Base-by-base conservation (phyloP, 169 alveolate species). In the Cryptosporidium tyzzeri region DNA sequence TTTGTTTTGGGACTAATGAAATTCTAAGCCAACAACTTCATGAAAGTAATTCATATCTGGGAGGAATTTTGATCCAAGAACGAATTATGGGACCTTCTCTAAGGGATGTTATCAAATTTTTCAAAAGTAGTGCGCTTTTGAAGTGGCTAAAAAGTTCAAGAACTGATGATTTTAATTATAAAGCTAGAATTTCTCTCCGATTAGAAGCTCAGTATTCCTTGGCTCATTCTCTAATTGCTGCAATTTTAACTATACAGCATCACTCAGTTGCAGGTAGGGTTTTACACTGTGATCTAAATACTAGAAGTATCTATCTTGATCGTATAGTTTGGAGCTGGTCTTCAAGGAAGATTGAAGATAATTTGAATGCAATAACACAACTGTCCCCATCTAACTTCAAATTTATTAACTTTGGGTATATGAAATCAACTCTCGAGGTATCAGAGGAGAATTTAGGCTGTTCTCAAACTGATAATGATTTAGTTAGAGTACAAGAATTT, bases 321-420 rank as follows among this genome's bases (percentile, higher is more conserved):
- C 61, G 89, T 16, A 10, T 80, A 1, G 61, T 65, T 61, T 80
- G 89, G 89, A 65, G 75, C n/a, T 80, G 89, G 89, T 80, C 89
- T 23, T 23, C 73, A 0, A 80, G 37, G 12, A 59, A 41, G 37
- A 18, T 80, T 21, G 89, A 59, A 67, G 89, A 80, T 18, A 80
- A 80, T 31, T 33, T 80, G 21, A 59, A 80, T 37, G 23, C 80
- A 37, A 21, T 80, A 21, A 61, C 89, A 5, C 68, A 41, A 29
- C 37, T 80, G n/a, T 80, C 89, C 9, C 89, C 89, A 8, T 7
- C 69, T 2, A 80, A 80, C 39, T 31, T 80, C 5, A 80, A 65
- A 80, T 80, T 80, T 23, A 62, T 44, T 29, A 80, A 80, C 48
- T 80, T 80, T 62, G 89, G 80, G n/a, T 80, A 80, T 31, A 61